Base-by-base conservation (phyloP, 2,329 filamentous ascomycete genomes). In the Sporothrix dimorphospora region DNA sequence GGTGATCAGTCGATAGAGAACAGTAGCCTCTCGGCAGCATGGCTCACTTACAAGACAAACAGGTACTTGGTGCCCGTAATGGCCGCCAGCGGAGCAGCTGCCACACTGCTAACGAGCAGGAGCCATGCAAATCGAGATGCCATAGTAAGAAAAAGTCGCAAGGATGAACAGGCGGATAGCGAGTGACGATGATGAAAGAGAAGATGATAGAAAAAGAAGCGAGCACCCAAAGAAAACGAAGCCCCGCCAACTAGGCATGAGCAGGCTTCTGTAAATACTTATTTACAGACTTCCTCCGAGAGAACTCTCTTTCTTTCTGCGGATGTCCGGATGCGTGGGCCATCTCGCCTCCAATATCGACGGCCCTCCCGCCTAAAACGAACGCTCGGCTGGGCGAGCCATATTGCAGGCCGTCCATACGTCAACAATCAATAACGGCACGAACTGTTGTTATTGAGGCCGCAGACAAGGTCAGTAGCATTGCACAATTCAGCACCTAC, bases 181-280 rank as follows among this genome's bases (percentile, higher is more conserved):
- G 49, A 11, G 11, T 12, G n/a, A 24, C n/a, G 2, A 9, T 53
- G 49, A 24, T 6, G 51, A 30, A 27, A 1, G 24, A 16, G 3
- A 16, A 24, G 24, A 11, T 6, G 5, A 55, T 3, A 88, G 11
- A 30, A 19, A 27, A 55, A 24, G 24, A 30, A 8, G 27, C 14
- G 24, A 21, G 11, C 8, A 16, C 4, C 16, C 16, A 8, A 14
- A 21, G 3, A 27, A 55, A 30, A 55, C 49, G 21, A 55, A 19
- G 30, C 30, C 40, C 4, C 16, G 21, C 51, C 24, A 2, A 4
- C 3, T 9, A 55, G 4, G 5, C 30, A 9, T 8, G 16, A 12
- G 11, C 0, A 24, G 49, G 49, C n/a, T 24, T 24, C 1, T 1
- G 49, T 53, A 24, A 53, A 53, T 53, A 53, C 49, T 53, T 53